Evolutionary conservation across 225 moss, liverwort and hornwort genomes (phyloP).

Genomic region (Asterella californica): DNA sequence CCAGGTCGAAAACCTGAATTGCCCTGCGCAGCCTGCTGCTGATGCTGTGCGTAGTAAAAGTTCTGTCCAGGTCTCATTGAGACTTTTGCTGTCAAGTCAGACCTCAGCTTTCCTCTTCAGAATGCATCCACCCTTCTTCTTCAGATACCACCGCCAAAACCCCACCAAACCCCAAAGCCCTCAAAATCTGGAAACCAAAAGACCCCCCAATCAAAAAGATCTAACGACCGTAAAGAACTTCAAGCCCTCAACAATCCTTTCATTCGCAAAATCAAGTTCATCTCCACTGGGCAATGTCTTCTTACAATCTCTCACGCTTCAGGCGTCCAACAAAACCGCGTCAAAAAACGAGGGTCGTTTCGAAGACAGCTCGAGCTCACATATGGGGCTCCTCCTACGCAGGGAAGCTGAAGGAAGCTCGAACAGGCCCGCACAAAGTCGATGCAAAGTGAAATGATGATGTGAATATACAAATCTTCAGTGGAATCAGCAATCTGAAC

Average conservation of each 20-base stretch:
- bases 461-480: too few species aligned
- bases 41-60: slow-evolving; percentile 34
- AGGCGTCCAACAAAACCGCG: background rate
- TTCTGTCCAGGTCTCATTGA: slow-evolving; percentile 43
- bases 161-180: slow-evolving; percentile 11
- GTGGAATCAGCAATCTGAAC: too few species aligned
- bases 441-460: too few species aligned
- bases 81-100: background rate
- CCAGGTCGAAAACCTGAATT: slow-evolving; percentile 13
- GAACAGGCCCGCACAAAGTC: background rate
- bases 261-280: background rate
- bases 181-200: background rate
- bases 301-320: background rate
- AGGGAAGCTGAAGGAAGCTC: background rate
- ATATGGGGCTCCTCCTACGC: background rate
- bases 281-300: background rate
- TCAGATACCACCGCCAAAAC: background rate
- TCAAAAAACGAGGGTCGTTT: background rate
- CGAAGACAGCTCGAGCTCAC: background rate
- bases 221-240: background rate
- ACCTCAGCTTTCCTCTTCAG: slow-evolving; percentile 12
- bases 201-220: background rate
- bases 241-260: background rate
- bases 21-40: slow-evolving; percentile 22
- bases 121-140: slow-evolving; percentile 15